Conservation (phyloP, 129 eudicot species). For the Artemisia tridentata region DNA sequence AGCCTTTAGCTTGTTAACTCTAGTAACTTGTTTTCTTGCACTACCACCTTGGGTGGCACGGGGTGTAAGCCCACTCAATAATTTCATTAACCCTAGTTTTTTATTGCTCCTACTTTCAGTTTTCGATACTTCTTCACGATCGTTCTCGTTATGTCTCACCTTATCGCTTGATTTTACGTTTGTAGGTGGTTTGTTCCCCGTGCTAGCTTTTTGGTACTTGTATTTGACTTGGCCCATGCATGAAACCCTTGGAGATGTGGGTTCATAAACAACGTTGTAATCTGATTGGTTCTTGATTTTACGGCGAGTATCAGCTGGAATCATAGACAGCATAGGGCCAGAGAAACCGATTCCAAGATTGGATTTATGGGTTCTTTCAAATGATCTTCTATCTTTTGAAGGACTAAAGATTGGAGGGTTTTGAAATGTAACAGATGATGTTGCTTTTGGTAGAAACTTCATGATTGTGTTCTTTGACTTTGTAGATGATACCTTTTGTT, state of each 20-base stretch:
- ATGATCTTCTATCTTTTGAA: constrained; percentile 32
- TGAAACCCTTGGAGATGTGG: constrained; percentile 71
- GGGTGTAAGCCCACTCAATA: constrained; percentile 19
- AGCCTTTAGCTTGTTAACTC: constrained; percentile 7
- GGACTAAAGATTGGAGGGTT: constrained; percentile 54
- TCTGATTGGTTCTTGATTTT: constrained; percentile 35
- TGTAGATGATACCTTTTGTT: constrained; percentile 23
- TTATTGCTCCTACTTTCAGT: constrained; percentile 35
- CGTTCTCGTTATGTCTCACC: constrained; percentile 5
- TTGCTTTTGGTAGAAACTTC: constrained; percentile 56
- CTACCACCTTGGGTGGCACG: not conserved
- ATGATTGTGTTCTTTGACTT: constrained; percentile 52
- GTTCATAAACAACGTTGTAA: constrained; percentile 43
- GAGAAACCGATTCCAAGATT: constrained; percentile 53
- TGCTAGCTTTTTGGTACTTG: constrained; percentile 39
- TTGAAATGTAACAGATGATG: constrained; percentile 48
- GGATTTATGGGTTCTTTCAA: constrained; percentile 34
- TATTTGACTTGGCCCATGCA: constrained; percentile 85
- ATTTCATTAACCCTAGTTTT: constrained; percentile 26
- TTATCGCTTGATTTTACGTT: not conserved
- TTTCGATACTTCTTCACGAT: not conserved
- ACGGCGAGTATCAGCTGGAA: constrained; percentile 56
- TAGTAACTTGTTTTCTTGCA: constrained; percentile 19
- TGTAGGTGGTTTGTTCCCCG: not conserved
- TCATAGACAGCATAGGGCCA: constrained; percentile 47